Evolutionary conservation across 1,284 basidiomycete genomes (phyloP).

Genomic region (Cutaneotrichosporon cyanovorans): DNA sequence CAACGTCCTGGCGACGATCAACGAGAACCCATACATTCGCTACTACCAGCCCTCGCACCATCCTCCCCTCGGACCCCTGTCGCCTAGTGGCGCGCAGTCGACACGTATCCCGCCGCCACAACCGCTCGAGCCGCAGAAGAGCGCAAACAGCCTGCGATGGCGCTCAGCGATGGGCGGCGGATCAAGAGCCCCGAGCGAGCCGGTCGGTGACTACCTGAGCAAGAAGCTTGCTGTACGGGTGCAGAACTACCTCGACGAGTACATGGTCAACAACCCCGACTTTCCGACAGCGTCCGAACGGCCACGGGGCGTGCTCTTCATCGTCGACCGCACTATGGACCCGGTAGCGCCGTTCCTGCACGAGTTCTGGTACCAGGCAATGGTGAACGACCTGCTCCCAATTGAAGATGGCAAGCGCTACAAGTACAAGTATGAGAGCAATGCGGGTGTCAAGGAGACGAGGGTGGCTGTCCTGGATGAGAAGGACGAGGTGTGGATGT

Average conservation of each 20-base stretch:
- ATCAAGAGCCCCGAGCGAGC: constrained; percentile 30
- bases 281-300: constrained; percentile 53
- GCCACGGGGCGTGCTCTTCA: constrained; percentile 74
- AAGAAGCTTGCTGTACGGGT: constrained; percentile 74
- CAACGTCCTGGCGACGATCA: constrained; percentile 82
- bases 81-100: constrained; percentile 46
- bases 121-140: constrained; percentile 48
- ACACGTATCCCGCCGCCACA: constrained; percentile 39
- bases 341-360: constrained; percentile 82
- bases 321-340: constrained; percentile 95
- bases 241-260: constrained; percentile 71
- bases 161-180: constrained; percentile 36
- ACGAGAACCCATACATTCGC: constrained; percentile 89
- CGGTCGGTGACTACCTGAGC: constrained; percentile 54
- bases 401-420: constrained; percentile 82
- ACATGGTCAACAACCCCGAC: constrained; percentile 74
- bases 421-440: constrained; percentile 81
- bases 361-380: constrained; percentile 98
- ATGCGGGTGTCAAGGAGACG: constrained; percentile 70
- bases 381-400: constrained; percentile 88
- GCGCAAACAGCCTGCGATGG: constrained; percentile 32
- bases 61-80: constrained; percentile 75
- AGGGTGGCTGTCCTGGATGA: constrained; percentile 78
- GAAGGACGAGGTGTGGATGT: constrained; percentile 81
- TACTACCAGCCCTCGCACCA: constrained; percentile 85